Evolutionary conservation across 768 basidiomycete genomes (phyloP).

Genomic region (Tulasnella sp.): DNA sequence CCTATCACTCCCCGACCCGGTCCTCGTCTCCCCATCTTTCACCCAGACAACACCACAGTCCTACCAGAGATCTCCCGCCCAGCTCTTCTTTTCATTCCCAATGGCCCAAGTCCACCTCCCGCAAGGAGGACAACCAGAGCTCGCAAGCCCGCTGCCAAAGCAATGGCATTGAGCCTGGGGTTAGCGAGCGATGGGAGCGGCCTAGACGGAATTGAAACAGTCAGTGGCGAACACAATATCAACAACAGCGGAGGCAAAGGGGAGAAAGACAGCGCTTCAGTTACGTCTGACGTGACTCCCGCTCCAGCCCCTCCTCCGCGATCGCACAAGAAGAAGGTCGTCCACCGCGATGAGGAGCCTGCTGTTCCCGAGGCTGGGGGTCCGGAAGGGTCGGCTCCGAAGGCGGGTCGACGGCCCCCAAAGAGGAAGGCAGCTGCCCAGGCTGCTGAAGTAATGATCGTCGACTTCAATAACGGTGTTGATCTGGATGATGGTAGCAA

Average conservation of each 20-base stretch:
- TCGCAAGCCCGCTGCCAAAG: conserved; percentile 18
- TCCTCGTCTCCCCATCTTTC: conserved; percentile 18
- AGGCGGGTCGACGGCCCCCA: neutral
- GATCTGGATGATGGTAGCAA: neutral
- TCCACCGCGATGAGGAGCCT: neutral
- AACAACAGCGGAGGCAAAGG: conserved; percentile 8
- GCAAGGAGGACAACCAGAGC: conserved; percentile 11
- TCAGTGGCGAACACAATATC: neutral
- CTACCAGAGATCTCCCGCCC: conserved; percentile 16
- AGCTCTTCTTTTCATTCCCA: neutral
- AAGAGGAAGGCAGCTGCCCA: conserved; percentile 16
- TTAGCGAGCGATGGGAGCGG: conserved; percentile 18
- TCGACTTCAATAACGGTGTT: neutral
- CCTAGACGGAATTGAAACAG: conserved; percentile 6
- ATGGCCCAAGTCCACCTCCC: conserved; percentile 11
- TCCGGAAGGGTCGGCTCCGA: conserved; percentile 1
- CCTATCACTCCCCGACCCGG: conserved; percentile 4
- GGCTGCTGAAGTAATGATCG: neutral
- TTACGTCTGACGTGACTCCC: conserved; percentile 6
- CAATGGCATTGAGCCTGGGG: conserved; percentile 13
- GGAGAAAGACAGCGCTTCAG: neutral
- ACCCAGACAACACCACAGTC: conserved; percentile 15
- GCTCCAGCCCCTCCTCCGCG: neutral
- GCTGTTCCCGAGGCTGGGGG: neutral
- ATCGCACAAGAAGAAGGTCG: conserved; percentile 2